Base-by-base conservation (phyloP, 2,329 filamentous ascomycete genomes). In the Tolypocladium ovalisporum region DNA sequence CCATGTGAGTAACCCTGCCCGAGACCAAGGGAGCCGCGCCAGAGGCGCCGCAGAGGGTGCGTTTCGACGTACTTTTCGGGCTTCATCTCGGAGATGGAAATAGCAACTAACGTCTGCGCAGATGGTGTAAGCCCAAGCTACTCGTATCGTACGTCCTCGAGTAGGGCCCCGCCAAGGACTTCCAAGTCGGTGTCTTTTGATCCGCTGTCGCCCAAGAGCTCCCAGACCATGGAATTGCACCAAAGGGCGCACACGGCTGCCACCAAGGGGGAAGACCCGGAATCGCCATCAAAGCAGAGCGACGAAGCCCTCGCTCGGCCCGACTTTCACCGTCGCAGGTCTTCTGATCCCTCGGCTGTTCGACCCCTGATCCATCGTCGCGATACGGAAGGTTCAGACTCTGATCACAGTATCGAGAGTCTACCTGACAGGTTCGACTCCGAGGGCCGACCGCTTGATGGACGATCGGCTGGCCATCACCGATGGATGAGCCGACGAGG, bases 201-300 rank as follows among this genome's bases (percentile, higher is more conserved):
- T 2, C 78, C 79, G 0, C 64, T 81, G 44, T 81, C 78, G 3
- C 79, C 79, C 0, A 73, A 76, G 55, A 79, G 77, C 19, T 74
- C 74, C 0, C 72, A 67, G 56, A 79, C 77, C 0, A 74, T 80
- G 63, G 67, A 70, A 24, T 66, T 70, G 32, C 77, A 78, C 58
- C 72, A 65, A 42, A 65, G 65, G 37, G 67, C 71, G 15, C 71
- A 75, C 24, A 66, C 64, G 29, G 58, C 65, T n/a, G 63, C 65
- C 4, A 60, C 62, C 27, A 60, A 61, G 19, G 61, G 57, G 47
- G 63, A 64, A 27, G 54, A 19, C 29, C 37, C 42, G 22, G 56
- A 66, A 54, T 22, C 63, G 42, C 19, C 4, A 10, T 57, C 56
- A 3, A 59, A 60, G 17, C 58, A 57, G 34, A 47, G 54, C 9